Conservation (phyloP, 1,139 yeast species). For the Yamadazyma blattariae region DNA sequence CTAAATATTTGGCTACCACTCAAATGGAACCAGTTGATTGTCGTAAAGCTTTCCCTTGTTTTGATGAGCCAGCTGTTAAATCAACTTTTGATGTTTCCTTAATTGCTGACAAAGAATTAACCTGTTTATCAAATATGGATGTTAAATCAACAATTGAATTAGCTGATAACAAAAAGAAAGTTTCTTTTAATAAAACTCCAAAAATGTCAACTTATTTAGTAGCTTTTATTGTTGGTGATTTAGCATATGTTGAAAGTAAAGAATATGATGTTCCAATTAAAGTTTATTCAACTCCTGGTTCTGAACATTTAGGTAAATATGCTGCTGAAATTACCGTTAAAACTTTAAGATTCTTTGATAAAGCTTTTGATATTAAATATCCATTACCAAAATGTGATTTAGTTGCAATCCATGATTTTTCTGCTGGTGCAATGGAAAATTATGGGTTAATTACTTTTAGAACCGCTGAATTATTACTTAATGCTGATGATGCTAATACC, state of each 20-base stretch:
- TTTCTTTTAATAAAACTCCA: constrained; percentile 54
- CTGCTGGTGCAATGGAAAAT: constrained; percentile 65
- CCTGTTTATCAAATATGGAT: constrained; percentile 82
- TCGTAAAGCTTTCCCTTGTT: constrained; percentile 87
- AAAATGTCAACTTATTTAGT: constrained; percentile 76
- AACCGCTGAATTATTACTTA: constrained; percentile 50
- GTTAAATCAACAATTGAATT: constrained; percentile 46
- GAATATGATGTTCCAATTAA: constrained; percentile 63
- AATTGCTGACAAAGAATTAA: constrained; percentile 55
- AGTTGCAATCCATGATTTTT: constrained; percentile 55
- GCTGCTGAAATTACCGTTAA: constrained; percentile 52
- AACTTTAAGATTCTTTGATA: constrained; percentile 50
- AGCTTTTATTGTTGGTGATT: constrained; percentile 78
- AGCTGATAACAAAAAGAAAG: constrained; percentile 50
- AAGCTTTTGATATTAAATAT: constrained; percentile 52
- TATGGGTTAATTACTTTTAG: constrained; percentile 58
- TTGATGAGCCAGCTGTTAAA: constrained; percentile 83
- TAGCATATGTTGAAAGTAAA: constrained; percentile 63
- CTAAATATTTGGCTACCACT: constrained; percentile 70
- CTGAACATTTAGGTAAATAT: constrained; percentile 47
- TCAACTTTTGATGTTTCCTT: constrained; percentile 72
- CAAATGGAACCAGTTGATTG: constrained; percentile 92
- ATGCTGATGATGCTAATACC: constrained; percentile 43
- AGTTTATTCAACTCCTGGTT: constrained; percentile 54
- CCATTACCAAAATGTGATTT: constrained; percentile 61